Conservation (phyloP, 805 yeast species). For the Schwanniomyces yamadae region DNA sequence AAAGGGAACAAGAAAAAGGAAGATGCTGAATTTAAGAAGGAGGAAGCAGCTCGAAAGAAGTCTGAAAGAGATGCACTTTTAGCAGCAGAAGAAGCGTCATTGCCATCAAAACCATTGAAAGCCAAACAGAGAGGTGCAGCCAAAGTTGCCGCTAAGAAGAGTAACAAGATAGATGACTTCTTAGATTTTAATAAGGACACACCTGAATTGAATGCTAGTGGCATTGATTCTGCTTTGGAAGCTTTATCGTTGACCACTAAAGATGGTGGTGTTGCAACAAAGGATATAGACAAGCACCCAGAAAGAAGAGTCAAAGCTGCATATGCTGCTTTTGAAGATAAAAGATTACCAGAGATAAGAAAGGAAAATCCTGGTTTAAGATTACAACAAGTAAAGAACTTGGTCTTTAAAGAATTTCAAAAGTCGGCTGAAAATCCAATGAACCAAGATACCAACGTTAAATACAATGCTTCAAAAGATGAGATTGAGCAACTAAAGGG, state of each 20-base stretch:
- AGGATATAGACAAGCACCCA: conserved; percentile 81
- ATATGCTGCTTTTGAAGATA: conserved; percentile 64
- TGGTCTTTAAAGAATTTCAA: conserved; percentile 76
- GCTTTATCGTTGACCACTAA: conserved; percentile 67
- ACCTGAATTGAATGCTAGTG: conserved; percentile 63
- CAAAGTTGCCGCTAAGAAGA: conserved; percentile 58
- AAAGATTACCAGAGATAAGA: conserved; percentile 67
- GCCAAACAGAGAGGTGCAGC: conserved; percentile 65
- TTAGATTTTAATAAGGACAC: conserved; percentile 49
- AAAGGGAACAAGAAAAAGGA: conserved; percentile 68
- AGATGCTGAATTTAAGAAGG: conserved; percentile 65
- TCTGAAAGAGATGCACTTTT: conserved; percentile 75
- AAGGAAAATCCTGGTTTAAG: conserved; percentile 80
- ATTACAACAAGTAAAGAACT: conserved; percentile 72
- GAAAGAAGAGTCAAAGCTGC: conserved; percentile 89
- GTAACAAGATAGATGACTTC: conserved; percentile 69
- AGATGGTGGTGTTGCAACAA: conserved; percentile 54
- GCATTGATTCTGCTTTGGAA: conserved; percentile 75
- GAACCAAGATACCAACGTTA: conserved; percentile 68
- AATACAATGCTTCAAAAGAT: conserved; percentile 57
- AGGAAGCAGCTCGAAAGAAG: conserved; percentile 74
- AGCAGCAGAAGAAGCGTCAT: conserved; percentile 60
- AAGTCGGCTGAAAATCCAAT: conserved; percentile 80
- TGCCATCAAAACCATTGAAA: conserved; percentile 55
- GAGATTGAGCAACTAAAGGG: conserved; percentile 49